Percentiles rank a stretch among this genome's conserved stretches.
Conservation (phyloP, 1,284 basidiomycete genomes). For the Sporisorium reilianum region DNA sequence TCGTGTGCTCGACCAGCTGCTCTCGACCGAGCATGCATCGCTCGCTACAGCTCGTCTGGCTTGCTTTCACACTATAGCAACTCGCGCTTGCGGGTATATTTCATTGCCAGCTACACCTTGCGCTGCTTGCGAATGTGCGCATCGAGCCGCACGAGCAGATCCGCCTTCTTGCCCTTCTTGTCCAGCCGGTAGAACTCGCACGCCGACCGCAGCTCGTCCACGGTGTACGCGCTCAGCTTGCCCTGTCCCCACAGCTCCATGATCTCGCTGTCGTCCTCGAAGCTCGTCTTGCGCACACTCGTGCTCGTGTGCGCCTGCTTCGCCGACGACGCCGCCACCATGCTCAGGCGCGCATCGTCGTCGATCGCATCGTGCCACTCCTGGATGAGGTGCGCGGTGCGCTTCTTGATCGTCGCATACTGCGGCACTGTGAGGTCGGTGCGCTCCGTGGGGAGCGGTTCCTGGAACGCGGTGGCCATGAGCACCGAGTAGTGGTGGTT, state of each 20-base stretch:
- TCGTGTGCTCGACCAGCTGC: no score
- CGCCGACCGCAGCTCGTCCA: slow-evolving; percentile 53
- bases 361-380: slow-evolving; percentile 80
- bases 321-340: slow-evolving; percentile 8
- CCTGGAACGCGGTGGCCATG: slow-evolving; percentile 89
- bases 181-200: slow-evolving; percentile 57
- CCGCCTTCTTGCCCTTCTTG: slow-evolving; percentile 61
- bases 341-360: slow-evolving; percentile 72
- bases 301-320: slow-evolving; percentile 35
- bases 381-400: slow-evolving; percentile 80
- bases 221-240: slow-evolving; percentile 52
- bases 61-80: no score
- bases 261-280: slow-evolving; percentile 50
- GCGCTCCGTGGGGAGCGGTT: slow-evolving; percentile 73
- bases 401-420: slow-evolving; percentile 81
- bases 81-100: slow-evolving; percentile 12
- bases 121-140: slow-evolving; percentile 41
- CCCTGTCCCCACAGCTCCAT: slow-evolving; percentile 34
- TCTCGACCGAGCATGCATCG: not conserved
- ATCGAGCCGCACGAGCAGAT: slow-evolving; percentile 54
- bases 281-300: slow-evolving; percentile 34
- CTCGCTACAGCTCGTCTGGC: no score
- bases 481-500: slow-evolving; percentile 89
- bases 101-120: not conserved
- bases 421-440: slow-evolving; percentile 85